These are phyloP conservation scores for Pseudogymnoascus sp. DNA, from an alignment of 2,329 filamentous ascomycete species.

Conservation along the genomic window DNA sequence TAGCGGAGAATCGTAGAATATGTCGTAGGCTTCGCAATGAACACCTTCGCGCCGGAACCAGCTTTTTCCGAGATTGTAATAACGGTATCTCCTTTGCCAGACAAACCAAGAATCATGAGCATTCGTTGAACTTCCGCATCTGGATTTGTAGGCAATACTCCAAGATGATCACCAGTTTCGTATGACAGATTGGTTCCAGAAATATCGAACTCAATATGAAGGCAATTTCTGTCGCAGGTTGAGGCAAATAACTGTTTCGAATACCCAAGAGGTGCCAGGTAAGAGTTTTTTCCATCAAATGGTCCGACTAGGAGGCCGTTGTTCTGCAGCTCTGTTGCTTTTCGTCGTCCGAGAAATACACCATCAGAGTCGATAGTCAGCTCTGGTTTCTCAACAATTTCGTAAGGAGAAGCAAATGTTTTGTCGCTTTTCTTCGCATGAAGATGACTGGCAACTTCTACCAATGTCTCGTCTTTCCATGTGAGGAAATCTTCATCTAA, in stretches of 20 bases:
- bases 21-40: background rate
- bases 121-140: slow-evolving; percentile 30
- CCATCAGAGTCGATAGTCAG: background rate
- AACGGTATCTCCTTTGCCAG: slow-evolving; percentile 9
- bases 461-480: slow-evolving; percentile 31
- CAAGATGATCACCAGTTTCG: slow-evolving; percentile 37
- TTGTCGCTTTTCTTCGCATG: background rate
- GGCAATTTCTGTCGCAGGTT: slow-evolving; percentile 25
- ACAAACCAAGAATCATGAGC: slow-evolving; percentile 26
- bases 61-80: background rate
- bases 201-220: slow-evolving; percentile 36
- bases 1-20: slow-evolving; percentile 4
- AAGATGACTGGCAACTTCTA: slow-evolving; percentile 12
- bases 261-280: slow-evolving; percentile 16
- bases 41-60: background rate
- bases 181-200: slow-evolving; percentile 27
- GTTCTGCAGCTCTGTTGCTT: background rate
- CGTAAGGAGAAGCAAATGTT: background rate
- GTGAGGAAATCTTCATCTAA: slow-evolving; percentile 33
- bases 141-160: slow-evolving; percentile 36
- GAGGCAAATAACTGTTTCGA: slow-evolving; percentile 23
- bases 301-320: too few species aligned
- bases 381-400: background rate
- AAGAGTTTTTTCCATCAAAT: slow-evolving; percentile 9
- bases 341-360: background rate